Evolutionary conservation across 2,329 filamentous ascomycete species (phyloP), one percentile per base, ranked within the genome.

Genomic region (Pyricularia sp.): DNA sequence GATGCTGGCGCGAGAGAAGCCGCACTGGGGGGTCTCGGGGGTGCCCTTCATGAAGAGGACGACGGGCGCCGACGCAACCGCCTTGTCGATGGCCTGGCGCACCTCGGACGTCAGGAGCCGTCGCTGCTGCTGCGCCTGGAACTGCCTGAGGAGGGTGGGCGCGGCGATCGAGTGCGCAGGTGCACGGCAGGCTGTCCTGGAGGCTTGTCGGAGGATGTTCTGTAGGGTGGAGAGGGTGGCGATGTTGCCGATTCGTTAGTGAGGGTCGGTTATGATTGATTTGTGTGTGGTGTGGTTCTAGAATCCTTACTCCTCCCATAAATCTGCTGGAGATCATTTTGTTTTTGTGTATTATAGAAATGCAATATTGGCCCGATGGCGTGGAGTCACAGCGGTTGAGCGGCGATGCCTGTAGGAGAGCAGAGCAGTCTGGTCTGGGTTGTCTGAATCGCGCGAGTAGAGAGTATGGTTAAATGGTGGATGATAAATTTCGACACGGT

Each of bases 11-110:
- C 94, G 88, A 70, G 94, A 98, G 85, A 97, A 99, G 64, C 95
- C 78, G 79, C 92, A 94, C 79, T 93, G 91, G 25, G 92, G 92
- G 70, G 85, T 90, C 80, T 94, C 91, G 33, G 92, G 92, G 6
- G 92, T 94, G 69, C 92, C 92, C 81, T 94, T 94, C 92, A 94
- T 94, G 82, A 99, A 99, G 69, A 99, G 85, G 0, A 99, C 95
- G 0, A 99, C 94, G 2, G 94, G 94, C 0, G 94, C 91, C 0
- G 93, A 94, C 28, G 82, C 84, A 20, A 99, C 90, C 36, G 94
- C 94, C 79, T 93, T 92, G 79, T 97, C 92, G 75, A 99, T 99
- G 30, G 94, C 93, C 58, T 88, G 81, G 71, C 86, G 88, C 12
- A 92, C 95, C 76, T 93, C 87, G 74, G 90, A 86, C 36, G 94